These are phyloP conservation scores for Candida dajiaensis DNA, from an alignment of 805 yeast genomes.

Conservation along the genomic window DNA sequence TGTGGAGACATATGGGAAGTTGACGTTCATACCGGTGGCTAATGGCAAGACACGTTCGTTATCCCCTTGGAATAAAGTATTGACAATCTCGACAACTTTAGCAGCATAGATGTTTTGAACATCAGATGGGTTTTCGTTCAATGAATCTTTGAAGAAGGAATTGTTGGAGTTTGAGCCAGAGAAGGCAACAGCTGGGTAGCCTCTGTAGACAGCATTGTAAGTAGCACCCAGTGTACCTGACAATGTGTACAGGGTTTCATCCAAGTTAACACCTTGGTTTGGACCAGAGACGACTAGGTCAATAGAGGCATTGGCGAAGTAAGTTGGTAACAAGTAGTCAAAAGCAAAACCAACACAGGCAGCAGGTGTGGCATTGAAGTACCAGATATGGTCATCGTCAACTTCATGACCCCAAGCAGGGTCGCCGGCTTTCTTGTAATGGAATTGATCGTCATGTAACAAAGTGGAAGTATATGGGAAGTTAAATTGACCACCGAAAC, in stretches of 20 bases:
- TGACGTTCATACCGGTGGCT: constrained; percentile 42
- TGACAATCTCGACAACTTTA: constrained; percentile 34
- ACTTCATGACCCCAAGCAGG: constrained; percentile 53
- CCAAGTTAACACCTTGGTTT: constrained; percentile 45
- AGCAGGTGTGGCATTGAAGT: constrained; percentile 52
- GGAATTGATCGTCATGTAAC: constrained; percentile 41
- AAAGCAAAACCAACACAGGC: constrained; percentile 44
- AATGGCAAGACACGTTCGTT: constrained; percentile 34
- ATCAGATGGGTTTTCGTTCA: constrained; percentile 34
- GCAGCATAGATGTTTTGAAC: constrained; percentile 41
- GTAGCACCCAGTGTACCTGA: constrained; percentile 52
- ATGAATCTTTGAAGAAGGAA: constrained; percentile 36
- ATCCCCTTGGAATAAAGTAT: constrained; percentile 34
- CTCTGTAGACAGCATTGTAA: constrained; percentile 41
- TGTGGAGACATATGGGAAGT: constrained; percentile 41
- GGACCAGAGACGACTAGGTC: constrained; percentile 50
- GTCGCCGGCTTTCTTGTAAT: constrained; percentile 40
- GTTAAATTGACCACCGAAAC: constrained; percentile 50
- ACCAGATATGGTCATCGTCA: constrained; percentile 40
- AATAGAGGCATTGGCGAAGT: constrained; percentile 36
- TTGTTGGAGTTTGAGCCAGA: constrained; percentile 46
- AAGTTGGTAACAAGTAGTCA: constrained; percentile 40
- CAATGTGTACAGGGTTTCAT: constrained; percentile 32
- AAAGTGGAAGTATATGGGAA: constrained; percentile 35
- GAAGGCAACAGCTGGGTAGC: constrained; percentile 44